Percentiles rank a stretch among this genome's conserved stretches.
These are phyloP conservation scores for Cladosporium sp. DNA, from an alignment of 2,329 filamentous ascomycete genomes.

Conservation along the genomic window DNA sequence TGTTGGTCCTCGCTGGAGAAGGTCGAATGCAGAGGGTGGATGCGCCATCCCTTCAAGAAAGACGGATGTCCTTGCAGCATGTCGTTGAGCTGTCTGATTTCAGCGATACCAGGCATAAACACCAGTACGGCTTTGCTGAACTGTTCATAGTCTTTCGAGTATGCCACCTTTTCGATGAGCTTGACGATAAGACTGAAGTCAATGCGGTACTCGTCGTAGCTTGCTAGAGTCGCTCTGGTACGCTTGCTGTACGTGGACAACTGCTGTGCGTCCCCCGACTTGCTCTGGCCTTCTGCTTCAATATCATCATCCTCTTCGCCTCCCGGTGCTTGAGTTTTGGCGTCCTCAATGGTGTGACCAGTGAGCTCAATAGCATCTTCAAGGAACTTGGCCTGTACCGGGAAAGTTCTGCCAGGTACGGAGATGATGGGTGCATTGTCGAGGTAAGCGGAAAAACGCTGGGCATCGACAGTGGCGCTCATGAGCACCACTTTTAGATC, in stretches of 20 bases:
- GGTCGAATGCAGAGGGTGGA: constrained; percentile 89
- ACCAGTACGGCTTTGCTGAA: constrained; percentile 93
- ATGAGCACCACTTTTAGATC: constrained; percentile 93
- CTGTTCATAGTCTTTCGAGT: constrained; percentile 61
- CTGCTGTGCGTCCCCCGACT: constrained; percentile 51
- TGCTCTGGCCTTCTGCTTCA: constrained; percentile 48
- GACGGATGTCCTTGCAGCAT: constrained; percentile 73
- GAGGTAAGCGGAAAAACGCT: constrained; percentile 86
- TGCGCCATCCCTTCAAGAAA: constrained; percentile 76
- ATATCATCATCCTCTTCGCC: constrained; percentile 51
- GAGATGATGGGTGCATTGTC: constrained; percentile 82
- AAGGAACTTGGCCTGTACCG: constrained; percentile 81
- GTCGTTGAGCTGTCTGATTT: constrained; percentile 70
- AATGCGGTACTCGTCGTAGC: constrained; percentile 87
- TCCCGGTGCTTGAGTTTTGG: constrained; percentile 48
- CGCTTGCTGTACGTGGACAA: constrained; percentile 72
- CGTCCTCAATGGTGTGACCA: constrained; percentile 67
- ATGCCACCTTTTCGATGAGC: constrained; percentile 74
- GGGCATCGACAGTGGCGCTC: constrained; percentile 94
- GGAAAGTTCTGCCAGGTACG: constrained; percentile 90
- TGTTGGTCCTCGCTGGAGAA: constrained; percentile 97
- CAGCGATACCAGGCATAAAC: constrained; percentile 90
- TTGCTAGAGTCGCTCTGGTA: constrained; percentile 72
- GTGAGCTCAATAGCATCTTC: constrained; percentile 92
- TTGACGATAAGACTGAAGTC: constrained; percentile 84